Evolutionary conservation across 768 basidiomycete species (phyloP), one percentile per base, ranked within the genome.

Genomic region (Suillus ampliporus): DNA sequence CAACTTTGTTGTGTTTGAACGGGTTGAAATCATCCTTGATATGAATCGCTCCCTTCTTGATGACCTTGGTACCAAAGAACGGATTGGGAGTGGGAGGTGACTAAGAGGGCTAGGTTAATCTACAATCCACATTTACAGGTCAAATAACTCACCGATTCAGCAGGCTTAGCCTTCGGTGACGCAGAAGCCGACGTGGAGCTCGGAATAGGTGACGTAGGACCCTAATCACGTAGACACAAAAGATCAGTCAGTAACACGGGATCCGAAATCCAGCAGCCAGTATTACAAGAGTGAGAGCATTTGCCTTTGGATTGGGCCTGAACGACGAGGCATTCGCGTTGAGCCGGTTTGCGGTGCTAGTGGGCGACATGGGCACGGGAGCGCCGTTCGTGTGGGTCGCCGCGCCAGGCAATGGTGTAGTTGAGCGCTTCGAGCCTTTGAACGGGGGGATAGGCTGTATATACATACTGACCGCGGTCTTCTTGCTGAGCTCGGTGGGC

Each of bases 1-100:
- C 84, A 31, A 95, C 88, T 74, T 93, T 93, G 71, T 86, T 85
- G 69, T 90, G 86, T 78, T 93, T 94, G 86, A 97, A 97, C 17
- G 97, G 95, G 74, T 96, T 97, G 74, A 99, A 99, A 72, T 98
- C 97, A 68, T 97, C 94, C 78, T 97, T 94, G 76, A 97, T 86
- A 72, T 94, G 90, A 40, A 96, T 90, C 4, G 83, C 71, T 59
- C 82, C 84, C 78, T 91, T 92, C 83, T 94, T 94, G 74, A 88
- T 85, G 21, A 80, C 74, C 40, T 90, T 89, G 35, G 86, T 81
- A 35, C 95, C 92, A 71, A 97, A 99, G 89, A 98, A 99, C 19
- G 94, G 90, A 71, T 97, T 93, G 37, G 88, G 86, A 11, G 83
- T 75, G 28, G 84, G 62, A 54, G 82, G 79, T n/a, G 77, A 68